A percentile compares a stretch with the other conserved stretches of the same genome.
phyloP scores from a whole-genome alignment of 78 protist genomes.

The Protostelium mycophagum region DNA sequence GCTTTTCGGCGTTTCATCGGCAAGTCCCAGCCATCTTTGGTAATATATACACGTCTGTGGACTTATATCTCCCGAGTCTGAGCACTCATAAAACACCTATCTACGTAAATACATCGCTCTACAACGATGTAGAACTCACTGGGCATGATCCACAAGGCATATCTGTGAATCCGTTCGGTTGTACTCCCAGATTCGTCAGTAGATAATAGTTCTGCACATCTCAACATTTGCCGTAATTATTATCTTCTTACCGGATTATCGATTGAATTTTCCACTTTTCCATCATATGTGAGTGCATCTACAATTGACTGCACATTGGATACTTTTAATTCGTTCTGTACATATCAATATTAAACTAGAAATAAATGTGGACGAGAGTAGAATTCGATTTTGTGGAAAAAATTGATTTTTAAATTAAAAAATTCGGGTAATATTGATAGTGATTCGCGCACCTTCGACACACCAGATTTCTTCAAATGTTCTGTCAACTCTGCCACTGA shows the following conservation, averaged over 20 bases:
- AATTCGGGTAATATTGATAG: too few relatives aligned
- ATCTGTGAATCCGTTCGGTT: constrained; percentile 29
- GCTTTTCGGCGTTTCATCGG: too few relatives aligned
- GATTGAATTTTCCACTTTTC: background rate
- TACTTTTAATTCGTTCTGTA: background rate
- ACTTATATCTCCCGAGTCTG: constrained; percentile 32
- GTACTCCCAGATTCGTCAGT: constrained; percentile 31
- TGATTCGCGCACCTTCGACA: background rate
- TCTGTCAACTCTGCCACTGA: constrained; percentile 9
- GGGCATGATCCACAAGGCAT: constrained; percentile 74
- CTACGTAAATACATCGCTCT: background rate
- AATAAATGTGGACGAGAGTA: constrained; percentile 9
- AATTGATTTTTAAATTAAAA: background rate
- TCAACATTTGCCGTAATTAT: background rate
- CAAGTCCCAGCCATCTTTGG: constrained; percentile 16
- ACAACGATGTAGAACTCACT: background rate
- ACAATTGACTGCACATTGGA: constrained; percentile 6
- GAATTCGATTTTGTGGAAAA: too few relatives aligned
- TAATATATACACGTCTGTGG: constrained; percentile 56
- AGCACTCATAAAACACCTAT: constrained; percentile 27
- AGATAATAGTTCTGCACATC: constrained; percentile 27
- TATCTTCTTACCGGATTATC: background rate
- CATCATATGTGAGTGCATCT: background rate
- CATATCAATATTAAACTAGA: background rate
- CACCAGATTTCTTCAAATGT: background rate